Conservation (phyloP, 371 early-diverging fungal species). For the Choanephora cucurbitarum region DNA sequence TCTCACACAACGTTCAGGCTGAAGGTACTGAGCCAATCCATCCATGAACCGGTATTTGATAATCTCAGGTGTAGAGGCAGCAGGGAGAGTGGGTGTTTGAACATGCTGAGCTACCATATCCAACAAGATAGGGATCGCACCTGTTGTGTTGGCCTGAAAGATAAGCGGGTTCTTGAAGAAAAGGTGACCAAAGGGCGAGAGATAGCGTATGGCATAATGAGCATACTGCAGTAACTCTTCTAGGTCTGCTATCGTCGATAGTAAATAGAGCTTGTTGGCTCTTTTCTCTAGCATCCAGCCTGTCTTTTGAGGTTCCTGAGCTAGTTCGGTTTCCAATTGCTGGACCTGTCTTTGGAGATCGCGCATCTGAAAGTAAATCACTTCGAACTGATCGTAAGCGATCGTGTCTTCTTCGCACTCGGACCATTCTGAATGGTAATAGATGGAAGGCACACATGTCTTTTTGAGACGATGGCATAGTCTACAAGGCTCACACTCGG, state of each 20-base stretch:
- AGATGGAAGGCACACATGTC: constrained; percentile 5
- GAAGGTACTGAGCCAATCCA: not conserved
- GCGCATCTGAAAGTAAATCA: constrained; percentile 1
- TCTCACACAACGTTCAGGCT: not conserved
- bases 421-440: not conserved
- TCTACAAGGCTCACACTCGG: constrained; percentile 4
- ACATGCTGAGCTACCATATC: not conserved
- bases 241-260: not conserved
- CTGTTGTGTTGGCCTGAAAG: not conserved
- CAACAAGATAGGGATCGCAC: not conserved
- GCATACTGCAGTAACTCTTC: constrained; percentile 6
- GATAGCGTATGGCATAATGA: constrained; percentile 4
- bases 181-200: constrained; percentile 12
- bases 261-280: not conserved
- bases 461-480: constrained; percentile 7
- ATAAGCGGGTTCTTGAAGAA: not conserved
- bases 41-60: too few species aligned
- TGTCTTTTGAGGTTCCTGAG: too few species aligned
- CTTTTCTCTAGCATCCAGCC: constrained; percentile 1
- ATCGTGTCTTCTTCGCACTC: constrained; percentile 2
- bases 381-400: not conserved
- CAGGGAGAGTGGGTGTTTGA: not conserved
- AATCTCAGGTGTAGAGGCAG: too few species aligned
- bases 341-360: not conserved
- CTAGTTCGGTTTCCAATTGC: constrained; percentile 2